A percentile compares a stretch with the other conserved stretches of the same genome.
Evolutionary conservation across 2,329 filamentous ascomycete genomes (phyloP).

Genomic region (Talaromyces rugulosus): DNA sequence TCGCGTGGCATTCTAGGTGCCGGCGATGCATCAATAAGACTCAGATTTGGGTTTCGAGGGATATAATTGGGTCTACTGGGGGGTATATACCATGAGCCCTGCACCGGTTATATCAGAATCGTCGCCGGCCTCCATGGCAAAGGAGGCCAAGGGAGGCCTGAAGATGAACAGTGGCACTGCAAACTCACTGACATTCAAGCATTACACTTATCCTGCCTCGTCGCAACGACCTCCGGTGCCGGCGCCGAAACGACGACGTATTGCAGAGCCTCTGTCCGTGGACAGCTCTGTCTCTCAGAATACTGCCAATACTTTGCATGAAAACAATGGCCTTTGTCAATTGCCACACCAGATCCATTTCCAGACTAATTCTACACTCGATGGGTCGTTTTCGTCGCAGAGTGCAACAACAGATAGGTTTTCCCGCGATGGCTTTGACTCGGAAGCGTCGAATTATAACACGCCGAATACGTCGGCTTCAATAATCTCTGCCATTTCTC

Average conservation of each 20-base stretch:
- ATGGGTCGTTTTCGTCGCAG: constrained; percentile 13
- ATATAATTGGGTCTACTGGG: neutral
- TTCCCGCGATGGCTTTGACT: constrained; percentile 15
- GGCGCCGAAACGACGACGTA: constrained; percentile 10
- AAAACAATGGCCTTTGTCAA: neutral
- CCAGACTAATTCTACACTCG: neutral
- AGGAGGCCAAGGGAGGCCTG: neutral
- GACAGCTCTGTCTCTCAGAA: neutral
- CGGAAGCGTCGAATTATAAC: constrained; percentile 17
- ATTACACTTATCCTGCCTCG: constrained; percentile 7
- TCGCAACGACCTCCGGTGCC: constrained; percentile 5
- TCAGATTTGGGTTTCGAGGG: neutral
- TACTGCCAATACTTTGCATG: neutral
- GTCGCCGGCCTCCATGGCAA: neutral
- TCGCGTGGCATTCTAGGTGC: neutral
- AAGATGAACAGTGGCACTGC: constrained; percentile 1
- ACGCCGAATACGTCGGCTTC: constrained; percentile 26
- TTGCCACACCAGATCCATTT: neutral
- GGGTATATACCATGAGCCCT: constrained; percentile 1
- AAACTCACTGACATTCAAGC: constrained; percentile 11
- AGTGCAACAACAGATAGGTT: constrained; percentile 11
- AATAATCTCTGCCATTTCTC: constrained; percentile 19
- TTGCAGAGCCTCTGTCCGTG: neutral
- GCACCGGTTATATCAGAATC: neutral
- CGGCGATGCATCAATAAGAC: neutral